These are phyloP conservation scores for Lipomyces chichibuensis DNA, from an alignment of 805 yeast genomes.

Conservation along the genomic window DNA sequence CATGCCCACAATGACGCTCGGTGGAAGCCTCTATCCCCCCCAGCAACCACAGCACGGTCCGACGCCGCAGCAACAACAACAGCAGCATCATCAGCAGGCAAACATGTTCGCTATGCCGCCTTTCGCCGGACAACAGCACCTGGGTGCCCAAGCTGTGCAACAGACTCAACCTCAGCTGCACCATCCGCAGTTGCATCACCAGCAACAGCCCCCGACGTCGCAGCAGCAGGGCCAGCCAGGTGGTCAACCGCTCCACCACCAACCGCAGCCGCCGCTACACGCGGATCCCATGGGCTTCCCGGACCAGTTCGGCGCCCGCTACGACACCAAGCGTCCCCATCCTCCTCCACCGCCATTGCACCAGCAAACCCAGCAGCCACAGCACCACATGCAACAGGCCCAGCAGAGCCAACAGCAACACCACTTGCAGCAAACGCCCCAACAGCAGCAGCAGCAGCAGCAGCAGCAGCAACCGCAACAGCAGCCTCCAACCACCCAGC, in stretches of 20 bases:
- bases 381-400: constrained; percentile 6
- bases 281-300: background rate
- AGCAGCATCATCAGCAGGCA: constrained; percentile 10
- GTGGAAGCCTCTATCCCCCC: constrained; percentile 2
- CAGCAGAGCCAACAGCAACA: constrained; percentile 6
- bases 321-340: constrained; percentile 8
- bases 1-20: constrained; percentile 2
- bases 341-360: constrained; percentile 9
- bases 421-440: background rate
- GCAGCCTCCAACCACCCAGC: background rate
- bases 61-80: constrained; percentile 14
- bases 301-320: background rate
- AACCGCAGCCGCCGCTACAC: background rate
- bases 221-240: constrained; percentile 8
- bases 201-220: constrained; percentile 5
- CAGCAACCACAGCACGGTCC: constrained; percentile 17
- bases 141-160: background rate
- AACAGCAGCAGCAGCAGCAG: background rate
- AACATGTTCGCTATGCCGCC: constrained; percentile 1
- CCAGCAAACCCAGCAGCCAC: constrained; percentile 4
- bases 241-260: constrained; percentile 2
- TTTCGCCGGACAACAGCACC: background rate
- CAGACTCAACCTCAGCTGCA: background rate
- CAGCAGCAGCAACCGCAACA: no score
- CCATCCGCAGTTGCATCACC: constrained; percentile 11